These are phyloP conservation scores for Cordyceps javanica DNA, from an alignment of 2,329 filamentous ascomycete species.

Conservation along the genomic window DNA sequence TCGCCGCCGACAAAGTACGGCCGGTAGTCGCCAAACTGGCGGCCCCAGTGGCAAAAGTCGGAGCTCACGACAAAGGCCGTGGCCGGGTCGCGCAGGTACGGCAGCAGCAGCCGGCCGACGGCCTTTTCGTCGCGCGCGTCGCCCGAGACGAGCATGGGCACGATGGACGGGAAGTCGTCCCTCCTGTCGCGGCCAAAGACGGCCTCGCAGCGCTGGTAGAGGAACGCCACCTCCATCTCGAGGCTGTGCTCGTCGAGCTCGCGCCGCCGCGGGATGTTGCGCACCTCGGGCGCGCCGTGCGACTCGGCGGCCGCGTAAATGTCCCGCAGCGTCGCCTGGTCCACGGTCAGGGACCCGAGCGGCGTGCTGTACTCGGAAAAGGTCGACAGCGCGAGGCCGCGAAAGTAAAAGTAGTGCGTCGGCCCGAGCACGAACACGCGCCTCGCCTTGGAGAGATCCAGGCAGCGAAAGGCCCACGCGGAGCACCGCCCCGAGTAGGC, in stretches of 20 bases:
- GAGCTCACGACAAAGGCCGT: conserved; percentile 87
- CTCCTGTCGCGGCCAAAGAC: conserved; percentile 41
- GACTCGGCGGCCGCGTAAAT: conserved; percentile 32
- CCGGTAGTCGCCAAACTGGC: conserved; percentile 69
- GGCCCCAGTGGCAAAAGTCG: conserved; percentile 96
- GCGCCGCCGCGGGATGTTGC: conserved; percentile 54
- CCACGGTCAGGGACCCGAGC: conserved; percentile 63
- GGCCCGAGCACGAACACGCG: conserved; percentile 89
- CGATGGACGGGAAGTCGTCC: conserved; percentile 63
- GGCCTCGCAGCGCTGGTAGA: conserved; percentile 66
- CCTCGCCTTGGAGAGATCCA: conserved; percentile 77
- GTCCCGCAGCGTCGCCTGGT: conserved; percentile 46
- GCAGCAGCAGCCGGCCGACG: conserved; percentile 65
- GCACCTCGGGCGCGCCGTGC: conserved; percentile 36
- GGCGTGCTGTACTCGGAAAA: conserved; percentile 69
- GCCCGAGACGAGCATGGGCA: conserved; percentile 81
- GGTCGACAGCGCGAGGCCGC: conserved; percentile 67
- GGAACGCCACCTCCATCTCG: conserved; percentile 94
- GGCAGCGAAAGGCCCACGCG: conserved; percentile 87
- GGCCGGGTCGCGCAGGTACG: conserved; percentile 67
- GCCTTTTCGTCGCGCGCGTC: conserved; percentile 57
- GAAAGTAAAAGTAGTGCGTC: conserved; percentile 80
- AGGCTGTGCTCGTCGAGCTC: conserved; percentile 88
- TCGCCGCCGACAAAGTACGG: conserved; percentile 55
- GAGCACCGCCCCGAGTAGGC: conserved; percentile 85